Base-by-base conservation (phyloP, 1,284 basidiomycete species). In the Uromyces viciae-fabae region DNA sequence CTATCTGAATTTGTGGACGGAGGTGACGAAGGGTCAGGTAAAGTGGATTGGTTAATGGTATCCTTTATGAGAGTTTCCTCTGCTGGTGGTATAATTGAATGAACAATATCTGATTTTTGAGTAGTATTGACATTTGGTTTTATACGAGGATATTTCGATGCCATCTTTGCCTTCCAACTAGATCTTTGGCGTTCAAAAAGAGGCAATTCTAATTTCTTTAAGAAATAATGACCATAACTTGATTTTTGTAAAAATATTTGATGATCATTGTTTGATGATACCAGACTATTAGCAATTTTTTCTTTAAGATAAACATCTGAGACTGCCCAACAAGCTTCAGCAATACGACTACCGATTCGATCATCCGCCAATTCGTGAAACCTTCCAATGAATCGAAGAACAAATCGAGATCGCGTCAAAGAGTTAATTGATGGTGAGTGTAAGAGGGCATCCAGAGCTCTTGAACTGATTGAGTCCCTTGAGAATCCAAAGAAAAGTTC, bases 251-350 rank as follows among this genome's bases (percentile, higher is more conserved):
- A 89, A 25, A 43, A 49, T n/a, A 49, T 28, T 40, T 81, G 78
- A 46, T 74, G 71, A n/a, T n/a, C n/a, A n/a, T n/a, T n/a, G n/a
- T n/a, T n/a, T n/a, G n/a, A n/a, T 7, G 7, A 22, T 9, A 54
- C 33, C 31, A 76, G 42, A 66, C 81, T 81, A n/a, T 38, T 36
- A 15, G 78, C 78, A 33, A 81, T 81, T 66, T 81, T 81, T 62
- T 81, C 93, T 88, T 92, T 94, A 83, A 96, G 89, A 87, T 92
- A 97, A 0, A 93, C 92, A 87, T 98, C 95, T 19, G 93, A 91
- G 81, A 90, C 90, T 0, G 89, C 90, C 93, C 94, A 98, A 83
- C 92, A 92, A 33, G 92, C 90, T 84, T 95, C 95, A 2, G 90
- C 93, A 0, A 98, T 91, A 73, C 94, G 89, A 83, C 92, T 94